Evolutionary conservation across 345 rosid species (phyloP), one percentile per base, ranked within the genome.

Genomic region (Pistacia integerrima): DNA sequence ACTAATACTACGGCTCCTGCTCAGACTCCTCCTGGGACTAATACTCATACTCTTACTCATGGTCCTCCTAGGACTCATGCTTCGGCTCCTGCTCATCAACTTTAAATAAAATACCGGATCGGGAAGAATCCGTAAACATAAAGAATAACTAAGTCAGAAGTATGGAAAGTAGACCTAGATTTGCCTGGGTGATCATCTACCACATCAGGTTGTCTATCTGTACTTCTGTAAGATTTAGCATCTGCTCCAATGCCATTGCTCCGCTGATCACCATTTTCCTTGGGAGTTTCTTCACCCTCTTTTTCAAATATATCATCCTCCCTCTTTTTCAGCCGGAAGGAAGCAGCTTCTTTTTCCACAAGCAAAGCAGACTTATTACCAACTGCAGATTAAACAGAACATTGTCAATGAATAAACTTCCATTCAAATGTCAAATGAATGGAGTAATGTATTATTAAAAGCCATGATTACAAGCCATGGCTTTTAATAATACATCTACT

Each of bases 61-160:
- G 65, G 92, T 77, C 92, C 89, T 92, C 84, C 90, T 88, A 60
- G 97, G 94, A 85, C 93, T 96, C 81, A 86, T 77, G 87, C 97
- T 96, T 80, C 94, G 85, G 83, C 98, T 94, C 92, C 98, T 94
- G 94, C 89, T 80, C 85, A 88, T 82, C 82, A 90, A 82, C 86
- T 85, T 84, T 76, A 74, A 85, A 74, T 88, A 80, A 88, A 82
- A 86, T 72, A 86, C 82, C 73, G 36, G 80, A 82, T 73, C 68
- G 77, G 78, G 83, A 81, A 81, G 85, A 81, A 85, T 81, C 60
- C 57, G 72, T 76, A 83, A 76, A 77, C 77, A 84, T 69, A 87
- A 78, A 76, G 82, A 81, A 74, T 77, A 86, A 81, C 77, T 75
- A 78, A 80, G 78, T 76, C 78, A 78, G 83, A 85, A 81, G 79